These are phyloP conservation scores for Podila horticola DNA, from an alignment of 192 early-diverging fungal species.

Conservation along the genomic window DNA sequence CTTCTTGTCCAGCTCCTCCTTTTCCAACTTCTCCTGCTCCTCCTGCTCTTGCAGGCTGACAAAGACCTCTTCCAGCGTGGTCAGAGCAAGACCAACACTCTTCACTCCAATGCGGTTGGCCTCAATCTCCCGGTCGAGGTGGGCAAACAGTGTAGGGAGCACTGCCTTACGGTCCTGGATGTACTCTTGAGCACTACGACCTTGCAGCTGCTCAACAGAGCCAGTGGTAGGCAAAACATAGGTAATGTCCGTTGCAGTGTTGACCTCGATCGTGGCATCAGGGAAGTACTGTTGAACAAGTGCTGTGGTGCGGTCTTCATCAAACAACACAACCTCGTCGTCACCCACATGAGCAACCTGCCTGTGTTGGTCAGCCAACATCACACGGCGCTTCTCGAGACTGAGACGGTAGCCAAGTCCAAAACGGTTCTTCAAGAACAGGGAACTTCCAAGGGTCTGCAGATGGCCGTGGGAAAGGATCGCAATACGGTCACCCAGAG, in stretches of 20 bases:
- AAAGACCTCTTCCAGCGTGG: conserved; percentile 64
- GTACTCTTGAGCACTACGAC: conserved; percentile 39
- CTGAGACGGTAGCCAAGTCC: conserved; percentile 66
- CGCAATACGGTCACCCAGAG: conserved; percentile 56
- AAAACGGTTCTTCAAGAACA: conserved; percentile 68
- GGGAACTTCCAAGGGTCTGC: conserved; percentile 58
- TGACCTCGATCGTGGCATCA: conserved; percentile 41
- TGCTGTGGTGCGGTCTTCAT: conserved; percentile 27
- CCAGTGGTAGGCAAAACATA: conserved; percentile 45
- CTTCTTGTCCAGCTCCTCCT: conserved; percentile 13
- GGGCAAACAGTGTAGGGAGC: conserved; percentile 27
- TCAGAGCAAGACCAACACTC: conserved; percentile 57
- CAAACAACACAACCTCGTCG: conserved; percentile 20
- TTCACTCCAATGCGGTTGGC: conserved; percentile 39
- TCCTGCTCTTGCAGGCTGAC: conserved; percentile 50
- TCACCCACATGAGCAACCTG: background rate
- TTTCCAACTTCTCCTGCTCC: conserved; percentile 17
- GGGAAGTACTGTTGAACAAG: conserved; percentile 47
- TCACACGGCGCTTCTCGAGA: conserved; percentile 54
- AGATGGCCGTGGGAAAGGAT: conserved; percentile 63
- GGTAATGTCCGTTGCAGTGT: conserved; percentile 50
- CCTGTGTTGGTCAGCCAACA: conserved; percentile 37
- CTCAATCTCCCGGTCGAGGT: conserved; percentile 40
- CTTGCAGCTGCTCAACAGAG: conserved; percentile 35
- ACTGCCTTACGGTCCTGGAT: conserved; percentile 30